These are phyloP conservation scores for Cardamine resedifolia DNA, from an alignment of 345 rosid species.

Conservation along the genomic window DNA sequence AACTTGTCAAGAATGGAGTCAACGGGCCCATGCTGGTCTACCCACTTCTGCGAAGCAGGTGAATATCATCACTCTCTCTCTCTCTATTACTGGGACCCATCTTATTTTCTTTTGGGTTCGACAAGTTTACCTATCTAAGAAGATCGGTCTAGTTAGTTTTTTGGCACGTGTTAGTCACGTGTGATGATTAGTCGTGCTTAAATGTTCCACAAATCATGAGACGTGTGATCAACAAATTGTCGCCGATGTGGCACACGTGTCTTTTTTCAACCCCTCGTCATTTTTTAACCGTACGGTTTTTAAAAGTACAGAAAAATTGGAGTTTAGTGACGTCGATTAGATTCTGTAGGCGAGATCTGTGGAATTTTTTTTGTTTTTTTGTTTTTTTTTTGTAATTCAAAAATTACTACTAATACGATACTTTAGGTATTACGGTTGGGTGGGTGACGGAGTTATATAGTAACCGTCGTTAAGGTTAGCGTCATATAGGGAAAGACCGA, in stretches of 20 bases:
- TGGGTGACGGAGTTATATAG: slow-evolving; percentile 23
- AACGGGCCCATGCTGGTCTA: slow-evolving; percentile 92
- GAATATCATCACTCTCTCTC: slow-evolving; percentile 9
- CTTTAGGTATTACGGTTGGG: slow-evolving; percentile 32
- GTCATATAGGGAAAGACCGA: slow-evolving; percentile 21
- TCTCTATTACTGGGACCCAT: background rate
- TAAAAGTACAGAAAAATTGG: background rate
- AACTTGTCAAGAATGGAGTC: slow-evolving; percentile 62
- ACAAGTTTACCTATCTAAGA: slow-evolving; percentile 8
- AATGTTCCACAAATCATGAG: slow-evolving; percentile 1
- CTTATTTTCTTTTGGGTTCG: background rate
- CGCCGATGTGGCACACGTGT: slow-evolving; percentile 20
- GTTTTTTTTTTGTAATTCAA: no score
- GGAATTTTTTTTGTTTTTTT: background rate
- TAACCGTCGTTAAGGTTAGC: slow-evolving; percentile 31
- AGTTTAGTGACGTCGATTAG: slow-evolving; percentile 7
- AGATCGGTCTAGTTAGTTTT: slow-evolving; percentile 14
- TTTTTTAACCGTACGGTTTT: background rate
- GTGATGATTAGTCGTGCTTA: slow-evolving; percentile 23
- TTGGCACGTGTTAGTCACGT: slow-evolving; percentile 42
- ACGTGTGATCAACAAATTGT: slow-evolving; percentile 23
- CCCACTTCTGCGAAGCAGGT: slow-evolving; percentile 87
- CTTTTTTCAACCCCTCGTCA: background rate
- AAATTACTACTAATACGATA: background rate
- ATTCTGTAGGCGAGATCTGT: background rate